phyloP scores from a whole-genome alignment of 331 rosid species.

The Erythrophleum ivorense region DNA sequence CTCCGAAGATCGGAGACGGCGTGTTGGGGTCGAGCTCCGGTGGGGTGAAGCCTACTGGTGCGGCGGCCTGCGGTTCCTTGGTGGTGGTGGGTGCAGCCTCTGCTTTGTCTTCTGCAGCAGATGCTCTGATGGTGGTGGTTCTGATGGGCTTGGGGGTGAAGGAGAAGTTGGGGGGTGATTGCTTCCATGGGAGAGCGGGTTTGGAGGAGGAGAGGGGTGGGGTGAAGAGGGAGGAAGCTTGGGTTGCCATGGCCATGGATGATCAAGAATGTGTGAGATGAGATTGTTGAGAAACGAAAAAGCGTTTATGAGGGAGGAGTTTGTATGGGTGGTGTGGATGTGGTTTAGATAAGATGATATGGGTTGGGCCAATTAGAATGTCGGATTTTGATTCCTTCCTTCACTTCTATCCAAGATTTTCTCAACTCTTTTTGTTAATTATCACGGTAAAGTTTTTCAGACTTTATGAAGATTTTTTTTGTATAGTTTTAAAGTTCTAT shows the following conservation, averaged over 20 bases:
- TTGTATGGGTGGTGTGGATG: constrained; percentile 31
- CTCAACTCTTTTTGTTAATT: too few species aligned
- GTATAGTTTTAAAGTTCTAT: too few species aligned
- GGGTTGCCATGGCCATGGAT: constrained; percentile 87
- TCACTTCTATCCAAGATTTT: too few species aligned
- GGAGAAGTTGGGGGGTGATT: constrained; percentile 47
- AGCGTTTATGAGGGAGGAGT: background rate
- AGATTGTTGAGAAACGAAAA: constrained; percentile 33
- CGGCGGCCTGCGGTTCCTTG: constrained; percentile 36
- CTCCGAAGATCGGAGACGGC: constrained; percentile 92
- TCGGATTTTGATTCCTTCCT: constrained; percentile 53
- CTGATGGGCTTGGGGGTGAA: constrained; percentile 68
- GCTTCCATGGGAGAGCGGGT: constrained; percentile 44
- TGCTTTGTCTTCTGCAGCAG: constrained; percentile 37
- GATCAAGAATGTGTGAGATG: background rate
- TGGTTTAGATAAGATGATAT: constrained; percentile 72
- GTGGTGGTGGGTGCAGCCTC: constrained; percentile 39
- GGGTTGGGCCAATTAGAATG: constrained; percentile 62
- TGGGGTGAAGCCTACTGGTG: constrained; percentile 94
- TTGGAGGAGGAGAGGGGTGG: constrained; percentile 61
- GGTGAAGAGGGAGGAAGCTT: constrained; percentile 77
- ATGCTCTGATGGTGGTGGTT: constrained; percentile 35
- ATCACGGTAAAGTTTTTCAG: too few species aligned
- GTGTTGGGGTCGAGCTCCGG: constrained; percentile 90
- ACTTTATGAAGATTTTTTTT: too few species aligned